These are phyloP conservation scores for Emmonsiellopsis sp. DNA, from an alignment of 2,329 filamentous ascomycete species.

Conservation along the genomic window DNA sequence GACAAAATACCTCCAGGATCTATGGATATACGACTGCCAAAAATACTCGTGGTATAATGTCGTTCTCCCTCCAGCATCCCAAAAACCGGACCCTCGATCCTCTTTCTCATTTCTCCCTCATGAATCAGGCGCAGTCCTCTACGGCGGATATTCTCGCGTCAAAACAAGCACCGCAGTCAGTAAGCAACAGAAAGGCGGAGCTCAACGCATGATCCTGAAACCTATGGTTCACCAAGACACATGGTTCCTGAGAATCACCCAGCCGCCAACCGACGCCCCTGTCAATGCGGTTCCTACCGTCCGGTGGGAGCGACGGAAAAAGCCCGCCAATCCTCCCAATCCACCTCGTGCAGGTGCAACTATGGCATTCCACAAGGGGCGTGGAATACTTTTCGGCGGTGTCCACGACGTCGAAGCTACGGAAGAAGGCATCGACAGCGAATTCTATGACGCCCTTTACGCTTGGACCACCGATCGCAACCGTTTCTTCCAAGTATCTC, in stretches of 20 bases:
- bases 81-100: conserved; percentile 83
- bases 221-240: conserved; percentile 91
- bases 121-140: conserved; percentile 80
- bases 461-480: conserved; percentile 96
- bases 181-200: conserved; percentile 53
- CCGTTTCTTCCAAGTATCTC: conserved; percentile 74
- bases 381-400: conserved; percentile 87
- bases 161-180: conserved; percentile 55
- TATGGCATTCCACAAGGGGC: conserved; percentile 88
- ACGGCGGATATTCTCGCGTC: conserved; percentile 86
- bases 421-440: conserved; percentile 91
- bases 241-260: conserved; percentile 78
- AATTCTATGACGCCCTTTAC: conserved; percentile 89
- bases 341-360: conserved; percentile 80
- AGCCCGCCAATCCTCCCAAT: conserved; percentile 77
- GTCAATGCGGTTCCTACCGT: conserved; percentile 60
- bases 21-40: conserved; percentile 92
- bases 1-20: conserved; percentile 84
- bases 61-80: conserved; percentile 62
- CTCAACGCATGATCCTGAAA: conserved; percentile 63
- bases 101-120: conserved; percentile 89
- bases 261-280: conserved; percentile 58
- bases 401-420: conserved; percentile 88
- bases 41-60: conserved; percentile 80
- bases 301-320: conserved; percentile 89